Percentiles rank a stretch among this genome's conserved stretches.
Evolutionary conservation across 768 basidiomycete genomes (phyloP).

Genomic region (Xerocomus spinulosus): DNA sequence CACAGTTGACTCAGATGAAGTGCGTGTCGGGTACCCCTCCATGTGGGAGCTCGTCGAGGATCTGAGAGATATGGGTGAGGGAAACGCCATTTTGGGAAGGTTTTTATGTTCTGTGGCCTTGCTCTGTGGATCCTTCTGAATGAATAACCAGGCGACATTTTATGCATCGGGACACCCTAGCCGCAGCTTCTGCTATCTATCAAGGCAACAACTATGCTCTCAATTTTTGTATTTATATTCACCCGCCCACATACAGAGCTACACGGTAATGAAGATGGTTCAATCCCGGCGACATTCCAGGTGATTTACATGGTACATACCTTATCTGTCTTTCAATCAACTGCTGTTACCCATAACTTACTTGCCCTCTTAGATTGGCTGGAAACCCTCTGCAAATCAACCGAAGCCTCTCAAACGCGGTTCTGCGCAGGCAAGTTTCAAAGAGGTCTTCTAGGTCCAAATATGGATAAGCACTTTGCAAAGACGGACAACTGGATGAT

Average conservation of each 20-base stretch:
- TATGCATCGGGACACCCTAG: conserved; percentile 79
- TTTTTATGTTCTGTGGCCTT: conserved; percentile 28
- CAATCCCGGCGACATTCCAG: conserved; percentile 92
- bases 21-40: conserved; percentile 84
- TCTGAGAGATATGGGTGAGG: conserved; percentile 94
- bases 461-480: background rate
- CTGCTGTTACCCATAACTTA: background rate
- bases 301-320: conserved; percentile 82
- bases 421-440: conserved; percentile 54
- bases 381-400: conserved; percentile 70
- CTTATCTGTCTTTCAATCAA: background rate
- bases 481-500: background rate
- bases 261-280: conserved; percentile 79
- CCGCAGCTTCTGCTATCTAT: conserved; percentile 92
- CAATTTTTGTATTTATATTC: background rate
- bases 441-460: conserved; percentile 47
- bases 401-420: conserved; percentile 64
- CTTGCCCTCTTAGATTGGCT: conserved; percentile 57
- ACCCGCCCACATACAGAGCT: conserved; percentile 49
- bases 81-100: conserved; percentile 86
- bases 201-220: conserved; percentile 49
- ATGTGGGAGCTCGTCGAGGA: conserved; percentile 97
- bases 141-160: conserved; percentile 49
- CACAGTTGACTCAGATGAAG: conserved; percentile 94
- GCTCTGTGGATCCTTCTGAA: background rate